Evolutionary conservation across 2,329 filamentous ascomycete genomes (phyloP), one percentile per base, ranked within the genome.

Genomic region (Paraconiothyrium sp.): DNA sequence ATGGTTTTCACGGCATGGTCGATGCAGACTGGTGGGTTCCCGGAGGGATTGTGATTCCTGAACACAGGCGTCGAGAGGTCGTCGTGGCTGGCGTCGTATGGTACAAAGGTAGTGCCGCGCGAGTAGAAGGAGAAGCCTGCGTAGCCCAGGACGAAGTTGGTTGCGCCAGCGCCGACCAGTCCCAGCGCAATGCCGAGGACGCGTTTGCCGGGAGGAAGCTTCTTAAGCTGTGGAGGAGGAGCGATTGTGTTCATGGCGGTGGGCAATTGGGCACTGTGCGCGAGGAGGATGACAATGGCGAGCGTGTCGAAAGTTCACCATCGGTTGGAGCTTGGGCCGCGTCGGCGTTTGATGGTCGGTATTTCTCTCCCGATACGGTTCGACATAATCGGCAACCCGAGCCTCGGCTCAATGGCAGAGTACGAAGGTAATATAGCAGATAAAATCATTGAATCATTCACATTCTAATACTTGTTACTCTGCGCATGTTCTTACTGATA

Each of bases 1-100:
- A 80, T 72, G 30, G 69, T 70, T 35, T 77, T 75, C 39, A 78
- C 64, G 4, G 73, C 73, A 63, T 79, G 75, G 63, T 80, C 78
- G 55, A 79, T 75, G 64, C 73, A 76, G 4, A 66, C 62, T 0
- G 77, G 77, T 48, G 69, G 62, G 57, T 80, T 80, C 20, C 58
- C 54, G 14, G 32, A n/a, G 8, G 78, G 78, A 49, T 80, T 80
- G 66, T 76, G 72, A 3, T 61, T 63, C 43, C 20, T 57, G 43
- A 70, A 66, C 2, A 68, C 48, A 13, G 69, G 24, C 1, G 74
- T 71, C 8, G 50, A 27, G 39, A 76, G 73, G 57, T 77, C 71
- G 8, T 75, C 68, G 1, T 69, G 64, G 0, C 71, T 64, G 14
- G 67, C 59, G 63, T 76, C 72, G 67, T 74, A 78, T 1, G 77